Percentiles rank a stretch among this genome's conserved stretches.
phyloP scores from a whole-genome alignment of 106 monocot genomes.

The Amphibolis antarctica region DNA sequence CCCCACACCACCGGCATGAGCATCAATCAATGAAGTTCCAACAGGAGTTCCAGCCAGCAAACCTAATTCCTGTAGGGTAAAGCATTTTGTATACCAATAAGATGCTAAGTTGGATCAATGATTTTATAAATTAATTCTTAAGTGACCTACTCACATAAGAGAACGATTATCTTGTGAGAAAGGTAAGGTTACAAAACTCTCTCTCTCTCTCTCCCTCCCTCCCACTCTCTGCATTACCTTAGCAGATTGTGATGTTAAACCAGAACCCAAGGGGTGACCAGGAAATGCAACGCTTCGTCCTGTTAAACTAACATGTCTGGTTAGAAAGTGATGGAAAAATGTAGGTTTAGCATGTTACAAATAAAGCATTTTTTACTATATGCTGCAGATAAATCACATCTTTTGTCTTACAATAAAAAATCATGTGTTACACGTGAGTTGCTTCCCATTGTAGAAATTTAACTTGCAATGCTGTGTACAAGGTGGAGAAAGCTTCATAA shows the following conservation, averaged over 20 bases:
- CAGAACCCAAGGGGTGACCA: conserved; percentile 88
- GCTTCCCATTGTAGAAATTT: too few relatives aligned
- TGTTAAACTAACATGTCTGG: conserved; percentile 19
- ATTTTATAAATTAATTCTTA: background rate
- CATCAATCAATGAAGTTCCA: conserved; percentile 94
- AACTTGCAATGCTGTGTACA: background rate
- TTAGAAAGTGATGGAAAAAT: background rate
- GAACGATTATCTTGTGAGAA: background rate
- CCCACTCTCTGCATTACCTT: conserved; percentile 37
- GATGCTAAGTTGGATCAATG: background rate
- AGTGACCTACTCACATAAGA: background rate
- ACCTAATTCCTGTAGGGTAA: conserved; percentile 53
- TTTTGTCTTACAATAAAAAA: background rate
- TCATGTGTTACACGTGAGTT: background rate
- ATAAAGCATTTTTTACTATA: background rate
- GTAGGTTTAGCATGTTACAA: background rate
- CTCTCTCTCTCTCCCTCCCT: too few relatives aligned
- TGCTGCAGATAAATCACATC: too few relatives aligned
- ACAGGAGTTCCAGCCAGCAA: conserved; percentile 77
- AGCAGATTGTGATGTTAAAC: conserved; percentile 70
- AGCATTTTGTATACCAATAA: background rate
- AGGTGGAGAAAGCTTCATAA: background rate
- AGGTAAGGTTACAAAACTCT: background rate
- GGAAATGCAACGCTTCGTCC: conserved; percentile 93
- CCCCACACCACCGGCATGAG: conserved; percentile 96